phyloP scores from a whole-genome alignment of 1,284 basidiomycete species.

The Porogramme epimiltina region DNA sequence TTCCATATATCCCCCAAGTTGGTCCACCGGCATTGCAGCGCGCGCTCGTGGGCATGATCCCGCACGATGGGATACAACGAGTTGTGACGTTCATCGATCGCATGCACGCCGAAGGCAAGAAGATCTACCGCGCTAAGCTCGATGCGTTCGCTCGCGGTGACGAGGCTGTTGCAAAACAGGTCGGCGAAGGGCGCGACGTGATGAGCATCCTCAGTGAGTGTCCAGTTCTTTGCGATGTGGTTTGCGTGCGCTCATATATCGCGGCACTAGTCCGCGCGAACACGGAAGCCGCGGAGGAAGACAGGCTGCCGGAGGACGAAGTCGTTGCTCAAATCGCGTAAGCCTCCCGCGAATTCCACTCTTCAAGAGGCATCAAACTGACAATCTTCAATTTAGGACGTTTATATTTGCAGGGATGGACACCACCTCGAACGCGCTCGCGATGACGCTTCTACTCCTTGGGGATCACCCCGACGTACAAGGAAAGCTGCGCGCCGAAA shows the following conservation, averaged over 20 bases:
- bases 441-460: slow-evolving; percentile 30
- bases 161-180: slow-evolving; percentile 1
- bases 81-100: slow-evolving; percentile 9
- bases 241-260: background rate
- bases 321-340: slow-evolving; percentile 23
- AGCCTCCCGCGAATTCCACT: too few relatives aligned
- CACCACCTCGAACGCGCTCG: slow-evolving; percentile 31
- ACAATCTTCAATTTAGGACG: slow-evolving; percentile 12
- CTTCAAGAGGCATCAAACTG: too few relatives aligned
- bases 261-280: slow-evolving; percentile 21
- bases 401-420: slow-evolving; percentile 32
- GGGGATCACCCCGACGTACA: slow-evolving; percentile 19
- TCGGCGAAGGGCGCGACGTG: slow-evolving; percentile 5
- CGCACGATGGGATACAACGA: slow-evolving; percentile 2
- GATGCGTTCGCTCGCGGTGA: slow-evolving; percentile 3
- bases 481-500: slow-evolving; percentile 28
- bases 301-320: slow-evolving; percentile 13
- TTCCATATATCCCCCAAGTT: slow-evolving; percentile 2
- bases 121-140: slow-evolving; percentile 17
- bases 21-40: slow-evolving; percentile 11
- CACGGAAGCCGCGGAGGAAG: slow-evolving; percentile 8
- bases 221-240: background rate
- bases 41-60: slow-evolving; percentile 7
- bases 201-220: slow-evolving; percentile 7
- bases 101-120: slow-evolving; percentile 11